A percentile compares a stretch with the other conserved stretches of the same genome.
These are phyloP conservation scores for Arthroderma sp. DNA, from an alignment of 2,329 filamentous ascomycete species.

Conservation along the genomic window DNA sequence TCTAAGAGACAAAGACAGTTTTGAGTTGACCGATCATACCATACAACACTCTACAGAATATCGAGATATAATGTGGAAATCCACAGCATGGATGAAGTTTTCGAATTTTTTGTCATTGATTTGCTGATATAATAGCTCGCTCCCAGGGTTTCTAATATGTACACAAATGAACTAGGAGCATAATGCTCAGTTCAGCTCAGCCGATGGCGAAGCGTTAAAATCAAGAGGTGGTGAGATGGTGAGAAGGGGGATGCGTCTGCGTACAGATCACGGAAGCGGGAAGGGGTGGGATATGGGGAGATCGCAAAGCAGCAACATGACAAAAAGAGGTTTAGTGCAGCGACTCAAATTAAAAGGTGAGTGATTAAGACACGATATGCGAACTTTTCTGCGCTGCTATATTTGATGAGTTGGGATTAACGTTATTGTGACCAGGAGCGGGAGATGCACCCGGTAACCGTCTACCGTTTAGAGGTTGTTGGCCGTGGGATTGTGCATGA, in stretches of 20 bases:
- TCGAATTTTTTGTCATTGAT: conserved; percentile 10
- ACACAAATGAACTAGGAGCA: conserved; percentile 1
- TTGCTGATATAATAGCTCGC: conserved; percentile 3
- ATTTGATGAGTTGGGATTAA: conserved; percentile 6
- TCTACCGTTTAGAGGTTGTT: conserved; percentile 20
- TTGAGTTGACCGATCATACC: neutral
- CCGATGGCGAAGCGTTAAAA: neutral
- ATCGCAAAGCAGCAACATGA: neutral
- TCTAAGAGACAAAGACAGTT: conserved; percentile 16
- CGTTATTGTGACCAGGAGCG: conserved; percentile 1
- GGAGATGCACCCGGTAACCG: conserved; percentile 27
- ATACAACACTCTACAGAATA: neutral
- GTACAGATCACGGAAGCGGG: neutral
- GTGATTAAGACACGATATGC: conserved; percentile 11
- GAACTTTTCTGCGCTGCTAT: conserved; percentile 18
- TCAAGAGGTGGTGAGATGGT: neutral
- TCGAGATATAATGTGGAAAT: neutral
- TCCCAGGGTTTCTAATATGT: conserved; percentile 4
- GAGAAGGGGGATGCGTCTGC: neutral
- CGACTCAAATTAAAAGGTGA: neutral
- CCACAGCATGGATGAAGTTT: conserved; percentile 2
- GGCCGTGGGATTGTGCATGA: conserved; percentile 27
- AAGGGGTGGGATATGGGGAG: neutral
- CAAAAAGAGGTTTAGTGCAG: neutral
- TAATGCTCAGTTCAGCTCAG: neutral